phyloP scores from a whole-genome alignment of 2,329 filamentous ascomycete species.

The Ophiostoma australiae region DNA sequence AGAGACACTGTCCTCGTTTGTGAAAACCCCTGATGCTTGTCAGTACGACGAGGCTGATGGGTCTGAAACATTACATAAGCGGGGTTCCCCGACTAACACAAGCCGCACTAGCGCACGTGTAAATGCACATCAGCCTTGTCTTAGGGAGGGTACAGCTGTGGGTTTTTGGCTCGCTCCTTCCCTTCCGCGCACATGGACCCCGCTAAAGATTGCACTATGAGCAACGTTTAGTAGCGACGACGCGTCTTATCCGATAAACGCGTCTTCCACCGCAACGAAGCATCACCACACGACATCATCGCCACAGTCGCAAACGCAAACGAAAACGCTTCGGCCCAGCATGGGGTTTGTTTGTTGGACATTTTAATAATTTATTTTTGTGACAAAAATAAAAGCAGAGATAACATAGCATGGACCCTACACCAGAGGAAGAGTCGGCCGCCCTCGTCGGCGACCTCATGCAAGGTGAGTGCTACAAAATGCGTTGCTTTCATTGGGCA shows the following conservation, averaged over 20 bases:
- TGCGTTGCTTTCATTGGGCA: not conserved
- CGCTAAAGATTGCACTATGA: not conserved
- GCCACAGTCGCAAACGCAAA: not conserved
- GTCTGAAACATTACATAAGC: conserved; percentile 4
- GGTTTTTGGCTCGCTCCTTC: conserved; percentile 4
- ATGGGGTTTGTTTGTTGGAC: not conserved
- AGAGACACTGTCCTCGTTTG: not conserved
- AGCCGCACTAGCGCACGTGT: conserved; percentile 5
- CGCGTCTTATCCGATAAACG: conserved; percentile 2
- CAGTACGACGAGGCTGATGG: not conserved
- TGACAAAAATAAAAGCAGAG: not conserved
- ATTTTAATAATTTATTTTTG: not conserved
- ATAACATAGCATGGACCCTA: conserved; percentile 24
- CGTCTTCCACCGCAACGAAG: not conserved
- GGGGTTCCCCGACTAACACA: not conserved
- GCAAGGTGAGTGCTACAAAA: conserved; percentile 24
- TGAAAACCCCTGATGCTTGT: conserved; percentile 1
- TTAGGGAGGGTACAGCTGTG: not conserved
- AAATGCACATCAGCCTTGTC: conserved; percentile 3
- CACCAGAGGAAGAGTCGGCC: conserved; percentile 25
- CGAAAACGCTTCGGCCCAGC: not conserved
- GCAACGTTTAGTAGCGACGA: not conserved
- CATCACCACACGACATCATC: conserved; percentile 7
- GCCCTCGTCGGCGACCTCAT: conserved; percentile 27
- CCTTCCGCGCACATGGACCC: not conserved